Conservation (phyloP, 192 early-diverging fungal species). For the Tieghemiomyces parasiticus region DNA sequence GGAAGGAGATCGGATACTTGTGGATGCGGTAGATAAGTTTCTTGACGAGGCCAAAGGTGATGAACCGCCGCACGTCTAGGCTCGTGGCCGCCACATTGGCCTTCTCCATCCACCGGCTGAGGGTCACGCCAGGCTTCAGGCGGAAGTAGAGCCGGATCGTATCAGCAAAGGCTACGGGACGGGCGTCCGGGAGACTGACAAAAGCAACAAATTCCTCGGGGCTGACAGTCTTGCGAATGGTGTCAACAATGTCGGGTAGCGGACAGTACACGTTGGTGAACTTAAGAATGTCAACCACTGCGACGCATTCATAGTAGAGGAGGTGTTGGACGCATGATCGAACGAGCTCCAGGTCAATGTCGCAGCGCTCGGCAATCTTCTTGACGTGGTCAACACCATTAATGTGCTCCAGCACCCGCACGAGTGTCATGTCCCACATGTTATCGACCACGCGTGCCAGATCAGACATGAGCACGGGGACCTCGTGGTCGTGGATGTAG, state of each 20-base stretch:
- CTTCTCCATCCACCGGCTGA: conserved; percentile 79
- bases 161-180: conserved; percentile 42
- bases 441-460: conserved; percentile 43
- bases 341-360: conserved; percentile 61
- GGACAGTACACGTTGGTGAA: conserved; percentile 83
- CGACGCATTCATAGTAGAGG: conserved; percentile 85
- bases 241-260: conserved; percentile 35
- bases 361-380: conserved; percentile 59
- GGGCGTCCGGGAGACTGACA: conserved; percentile 12
- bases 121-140: conserved; percentile 56
- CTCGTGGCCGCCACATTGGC: conserved; percentile 43
- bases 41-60: conserved; percentile 83
- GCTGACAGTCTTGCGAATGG: conserved; percentile 5
- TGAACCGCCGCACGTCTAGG: conserved; percentile 76
- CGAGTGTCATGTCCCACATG: conserved; percentile 89
- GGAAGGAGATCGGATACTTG: conserved; percentile 57
- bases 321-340: conserved; percentile 77
- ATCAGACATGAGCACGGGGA: conserved; percentile 65
- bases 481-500: conserved; percentile 63
- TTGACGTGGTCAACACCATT: conserved; percentile 78
- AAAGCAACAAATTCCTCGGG: not conserved
- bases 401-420: conserved; percentile 54
- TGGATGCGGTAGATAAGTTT: conserved; percentile 73
- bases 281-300: conserved; percentile 86
- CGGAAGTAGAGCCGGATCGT: conserved; percentile 67